phyloP scores from a whole-genome alignment of 108 stramenopile species.

The Nitzschia palea region DNA sequence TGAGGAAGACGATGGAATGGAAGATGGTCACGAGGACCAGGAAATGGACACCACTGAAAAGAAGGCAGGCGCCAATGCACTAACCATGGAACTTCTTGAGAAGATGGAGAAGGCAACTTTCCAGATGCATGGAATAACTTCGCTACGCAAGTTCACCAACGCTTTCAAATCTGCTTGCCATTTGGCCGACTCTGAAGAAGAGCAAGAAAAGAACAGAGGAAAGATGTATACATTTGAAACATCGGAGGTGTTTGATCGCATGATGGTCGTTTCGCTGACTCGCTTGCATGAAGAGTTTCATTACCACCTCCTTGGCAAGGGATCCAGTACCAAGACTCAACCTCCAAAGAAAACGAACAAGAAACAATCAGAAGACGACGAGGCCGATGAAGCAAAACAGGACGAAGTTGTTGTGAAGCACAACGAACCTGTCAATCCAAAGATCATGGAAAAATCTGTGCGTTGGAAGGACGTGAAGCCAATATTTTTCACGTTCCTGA shows the following conservation, averaged over 20 bases:
- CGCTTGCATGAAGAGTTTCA: constrained; percentile 72
- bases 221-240: constrained; percentile 69
- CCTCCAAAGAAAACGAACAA: constrained; percentile 15
- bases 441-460: constrained; percentile 50
- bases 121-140: constrained; percentile 68
- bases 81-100: constrained; percentile 51
- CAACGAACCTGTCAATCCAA: constrained; percentile 80
- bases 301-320: constrained; percentile 63
- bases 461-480: constrained; percentile 56
- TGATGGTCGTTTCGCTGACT: constrained; percentile 71
- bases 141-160: constrained; percentile 67
- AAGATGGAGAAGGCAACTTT: constrained; percentile 68
- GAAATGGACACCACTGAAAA: constrained; percentile 1
- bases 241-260: constrained; percentile 71
- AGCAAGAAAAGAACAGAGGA: constrained; percentile 24
- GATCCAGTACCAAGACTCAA: constrained; percentile 9
- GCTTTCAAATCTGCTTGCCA: constrained; percentile 85
- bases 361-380: constrained; percentile 31
- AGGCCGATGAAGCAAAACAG: constrained; percentile 28
- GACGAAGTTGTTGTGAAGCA: constrained; percentile 48
- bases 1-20: constrained; percentile 45
- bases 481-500: constrained; percentile 69
- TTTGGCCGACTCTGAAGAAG: constrained; percentile 49
- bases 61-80: constrained; percentile 29
- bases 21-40: constrained; percentile 32